A percentile compares a stretch with the other conserved stretches of the same genome.
These are phyloP conservation scores for Royoungia palumana DNA, from an alignment of 768 basidiomycete species.

Conservation along the genomic window DNA sequence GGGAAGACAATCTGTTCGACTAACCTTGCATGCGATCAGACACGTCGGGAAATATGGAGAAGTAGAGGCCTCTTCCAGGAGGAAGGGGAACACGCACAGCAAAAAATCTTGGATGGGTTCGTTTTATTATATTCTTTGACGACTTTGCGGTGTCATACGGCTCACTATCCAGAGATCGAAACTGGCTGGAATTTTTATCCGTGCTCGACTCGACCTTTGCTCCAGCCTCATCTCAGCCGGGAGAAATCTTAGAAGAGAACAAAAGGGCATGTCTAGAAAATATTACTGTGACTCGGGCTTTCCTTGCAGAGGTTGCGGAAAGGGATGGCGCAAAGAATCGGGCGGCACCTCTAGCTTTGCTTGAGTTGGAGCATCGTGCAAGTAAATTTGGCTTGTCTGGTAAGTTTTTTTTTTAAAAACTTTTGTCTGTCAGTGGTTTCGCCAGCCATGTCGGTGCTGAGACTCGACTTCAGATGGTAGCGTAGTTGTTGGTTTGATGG, in stretches of 20 bases:
- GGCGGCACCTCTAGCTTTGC: slow-evolving; percentile 64
- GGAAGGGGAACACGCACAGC: slow-evolving; percentile 60
- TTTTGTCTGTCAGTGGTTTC: not conserved
- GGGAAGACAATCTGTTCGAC: slow-evolving; percentile 66
- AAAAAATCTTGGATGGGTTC: slow-evolving; percentile 59
- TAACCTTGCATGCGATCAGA: slow-evolving; percentile 70
- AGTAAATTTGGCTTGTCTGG: slow-evolving; percentile 44
- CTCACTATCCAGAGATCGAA: slow-evolving; percentile 59
- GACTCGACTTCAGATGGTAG: slow-evolving; percentile 38
- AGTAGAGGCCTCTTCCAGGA: slow-evolving; percentile 52
- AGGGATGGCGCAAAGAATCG: slow-evolving; percentile 71
- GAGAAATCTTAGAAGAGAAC: slow-evolving; percentile 32
- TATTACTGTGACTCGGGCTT: slow-evolving; percentile 42
- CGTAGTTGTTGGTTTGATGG: slow-evolving; percentile 47
- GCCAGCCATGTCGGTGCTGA: slow-evolving; percentile 1
- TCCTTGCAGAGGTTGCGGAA: slow-evolving; percentile 57
- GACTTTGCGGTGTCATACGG: slow-evolving; percentile 4
- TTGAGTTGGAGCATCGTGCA: slow-evolving; percentile 72
- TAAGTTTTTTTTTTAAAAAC: slow-evolving; percentile 18
- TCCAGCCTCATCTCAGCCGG: slow-evolving; percentile 27
- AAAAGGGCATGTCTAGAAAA: slow-evolving; percentile 38
- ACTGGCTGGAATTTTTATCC: slow-evolving; percentile 82
- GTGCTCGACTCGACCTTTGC: slow-evolving; percentile 66
- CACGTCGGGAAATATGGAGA: slow-evolving; percentile 69
- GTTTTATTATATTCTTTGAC: slow-evolving; percentile 19